A percentile compares a stretch with the other conserved stretches of the same genome.
Evolutionary conservation across 768 basidiomycete species (phyloP).

Genomic region (Ephemerocybe angulata): DNA sequence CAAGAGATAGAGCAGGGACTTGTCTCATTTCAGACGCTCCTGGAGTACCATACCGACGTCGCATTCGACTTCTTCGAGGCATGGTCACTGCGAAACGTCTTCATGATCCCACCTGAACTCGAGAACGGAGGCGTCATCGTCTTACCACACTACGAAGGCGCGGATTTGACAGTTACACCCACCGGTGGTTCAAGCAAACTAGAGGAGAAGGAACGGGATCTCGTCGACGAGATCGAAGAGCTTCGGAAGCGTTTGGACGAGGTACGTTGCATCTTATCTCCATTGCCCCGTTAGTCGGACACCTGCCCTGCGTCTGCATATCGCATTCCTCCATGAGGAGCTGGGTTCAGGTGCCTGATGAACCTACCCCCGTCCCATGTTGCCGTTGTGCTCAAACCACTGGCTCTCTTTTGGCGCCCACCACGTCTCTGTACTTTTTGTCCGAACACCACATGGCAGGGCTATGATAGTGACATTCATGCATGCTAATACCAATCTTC

Average conservation of each 20-base stretch:
- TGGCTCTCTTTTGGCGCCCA: too few species aligned
- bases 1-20: slow-evolving; percentile 78
- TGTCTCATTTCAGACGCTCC: slow-evolving; percentile 81
- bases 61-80: slow-evolving; percentile 92
- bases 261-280: slow-evolving; percentile 42
- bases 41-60: slow-evolving; percentile 84
- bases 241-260: slow-evolving; percentile 64
- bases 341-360: too few species aligned
- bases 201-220: slow-evolving; percentile 49
- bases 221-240: slow-evolving; percentile 66
- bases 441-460: too few species aligned
- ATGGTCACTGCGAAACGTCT: slow-evolving; percentile 87
- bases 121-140: slow-evolving; percentile 45
- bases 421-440: too few species aligned
- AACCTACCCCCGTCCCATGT: too few species aligned
- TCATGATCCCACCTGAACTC: slow-evolving; percentile 65
- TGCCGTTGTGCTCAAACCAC: too few species aligned
- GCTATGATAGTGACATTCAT: too few species aligned
- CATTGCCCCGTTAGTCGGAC: too few species aligned
- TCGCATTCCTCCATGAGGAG: too few species aligned
- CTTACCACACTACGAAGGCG: slow-evolving; percentile 68
- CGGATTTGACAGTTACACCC: slow-evolving; percentile 61
- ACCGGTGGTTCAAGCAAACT: background rate
- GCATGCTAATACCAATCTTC: background rate
- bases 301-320: too few species aligned